A percentile compares a stretch with the other conserved stretches of the same genome.
phyloP scores from a whole-genome alignment of 306 rosid species.

The Gynostemma pentaphyllum region DNA sequence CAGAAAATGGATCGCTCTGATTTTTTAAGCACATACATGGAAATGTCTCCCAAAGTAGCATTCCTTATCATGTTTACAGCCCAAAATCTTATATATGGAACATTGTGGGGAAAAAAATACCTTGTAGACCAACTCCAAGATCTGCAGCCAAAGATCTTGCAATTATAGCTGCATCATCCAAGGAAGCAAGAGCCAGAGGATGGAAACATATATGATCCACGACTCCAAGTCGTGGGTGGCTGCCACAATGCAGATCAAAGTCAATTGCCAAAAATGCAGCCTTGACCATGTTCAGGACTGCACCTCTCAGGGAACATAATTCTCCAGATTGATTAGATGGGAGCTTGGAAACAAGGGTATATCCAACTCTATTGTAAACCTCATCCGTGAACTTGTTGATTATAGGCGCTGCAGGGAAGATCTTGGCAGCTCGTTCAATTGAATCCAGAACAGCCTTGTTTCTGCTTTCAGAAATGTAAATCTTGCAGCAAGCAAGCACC shows the following conservation, averaged over 20 bases:
- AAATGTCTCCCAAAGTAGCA: not conserved
- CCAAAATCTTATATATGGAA: not conserved
- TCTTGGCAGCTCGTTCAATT: conserved; percentile 58
- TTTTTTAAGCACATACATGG: not conserved
- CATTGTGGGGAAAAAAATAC: conserved; percentile 20
- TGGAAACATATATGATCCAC: conserved; percentile 89
- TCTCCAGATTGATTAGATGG: conserved; percentile 8
- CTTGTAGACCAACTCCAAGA: conserved; percentile 57
- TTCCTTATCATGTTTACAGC: not conserved
- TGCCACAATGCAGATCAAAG: conserved; percentile 52
- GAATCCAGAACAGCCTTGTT: conserved; percentile 54
- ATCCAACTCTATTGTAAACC: conserved; percentile 79
- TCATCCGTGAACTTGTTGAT: conserved; percentile 72
- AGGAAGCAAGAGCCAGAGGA: conserved; percentile 51
- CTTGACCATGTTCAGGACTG: conserved; percentile 65
- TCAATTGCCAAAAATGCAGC: conserved; percentile 60
- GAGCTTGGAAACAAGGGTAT: conserved; percentile 68
- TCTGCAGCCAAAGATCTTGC: conserved; percentile 51
- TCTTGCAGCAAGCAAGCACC: conserved; percentile 83
- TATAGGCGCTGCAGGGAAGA: conserved; percentile 45
- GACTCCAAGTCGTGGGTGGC: conserved; percentile 86
- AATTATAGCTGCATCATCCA: conserved; percentile 44
- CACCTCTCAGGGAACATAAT: conserved; percentile 42
- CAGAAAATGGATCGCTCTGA: not conserved
- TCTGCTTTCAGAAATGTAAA: conserved; percentile 84